Evolutionary conservation across 1,284 basidiomycete genomes (phyloP), one percentile per base, ranked within the genome.

Genomic region (Inonotus obliquus): DNA sequence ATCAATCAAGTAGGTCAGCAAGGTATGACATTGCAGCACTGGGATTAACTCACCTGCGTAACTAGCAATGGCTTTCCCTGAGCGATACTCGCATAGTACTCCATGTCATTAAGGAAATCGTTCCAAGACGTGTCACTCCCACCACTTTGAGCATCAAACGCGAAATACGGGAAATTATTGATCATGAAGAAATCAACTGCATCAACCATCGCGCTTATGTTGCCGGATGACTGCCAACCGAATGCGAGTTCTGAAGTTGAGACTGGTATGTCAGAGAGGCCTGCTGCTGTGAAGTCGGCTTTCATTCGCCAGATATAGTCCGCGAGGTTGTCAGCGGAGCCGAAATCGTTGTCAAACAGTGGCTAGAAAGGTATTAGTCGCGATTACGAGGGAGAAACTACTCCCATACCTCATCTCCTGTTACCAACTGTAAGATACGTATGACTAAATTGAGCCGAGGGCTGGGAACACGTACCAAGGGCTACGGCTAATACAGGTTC

Each of bases 111-210:
- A 9, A 52, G 27, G 35, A 64, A 64, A 23, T 61, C 59, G 4
- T 13, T 54, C 63, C 63, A 64, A 7, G 63, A 59, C 5, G 52
- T 60, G 11, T 63, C 17, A 19, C 39, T 61, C 17, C 59, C 63
- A 44, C 63, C 63, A 45, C 49, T 64, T 37, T 53, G 17, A 10
- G 63, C 63, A 27, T 64, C 44, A 17, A 54, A 61, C 5, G 54
- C 60, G 49, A 64, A 64, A 49, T 61, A 64, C 32, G 63, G 63
- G 60, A 64, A 64, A 17, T 64, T 61, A 35, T 64, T 64, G 55
- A 64, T 64, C 63, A 64, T 64, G 51, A 64, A 64, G 38, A 64
- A 64, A 39, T 64, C 63, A 45, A 64, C 63, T 4, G 60, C 60
- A 38, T 59, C 55, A 25, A 55, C 63, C 38, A 61, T 39, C 1